Evolutionary conservation across 768 basidiomycete species (phyloP), one percentile per base, ranked within the genome.

Genomic region (Dentipellis sp.): DNA sequence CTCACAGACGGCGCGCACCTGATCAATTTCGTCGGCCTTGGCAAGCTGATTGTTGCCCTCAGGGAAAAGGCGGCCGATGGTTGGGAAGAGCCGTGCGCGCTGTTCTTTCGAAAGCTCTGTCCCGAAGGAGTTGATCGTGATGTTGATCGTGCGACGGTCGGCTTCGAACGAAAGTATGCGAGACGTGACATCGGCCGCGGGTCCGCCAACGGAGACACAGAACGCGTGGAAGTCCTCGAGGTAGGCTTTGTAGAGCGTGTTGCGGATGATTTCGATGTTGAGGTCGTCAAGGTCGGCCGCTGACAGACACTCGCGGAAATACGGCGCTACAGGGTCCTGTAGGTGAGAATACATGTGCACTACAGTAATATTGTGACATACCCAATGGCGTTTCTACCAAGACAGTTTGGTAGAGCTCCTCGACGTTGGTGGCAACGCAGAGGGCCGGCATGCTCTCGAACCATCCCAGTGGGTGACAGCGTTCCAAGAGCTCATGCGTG

Each of bases 201-300:
- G 91, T 10, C 82, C 79, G 42, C 91, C 87, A 36, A 97, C 74
- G 8, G 86, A 82, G 48, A 78, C 72, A 67, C 84, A 88, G 72
- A 88, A 98, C 61, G 78, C 70, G 74, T 94, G 82, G 69, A 99
- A 99, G 71, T 99, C 97, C 68, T 98, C 95, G 56, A 99, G 86
- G 72, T 99, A 99, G 16, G 94, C 88, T 70, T 97, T 97, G 81
- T 98, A 98, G 37, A 99, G 88, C 1, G 95, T 94, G 74, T 98
- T 98, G 46, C 97, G 91, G 72, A 99, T 94, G 72, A 99, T 97
- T 75, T 99, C 97, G 66, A 99, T 98, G 76, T 99, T 97, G 56
- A 98, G 84, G 69, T 97, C 97, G 68, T 99, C 97, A 49, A 99
- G 82, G 69, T 99, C 97, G 46, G 89, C 83, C 16, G 97, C 95